Conservation (phyloP, 148 eudicot species). For the Cornus florida region DNA sequence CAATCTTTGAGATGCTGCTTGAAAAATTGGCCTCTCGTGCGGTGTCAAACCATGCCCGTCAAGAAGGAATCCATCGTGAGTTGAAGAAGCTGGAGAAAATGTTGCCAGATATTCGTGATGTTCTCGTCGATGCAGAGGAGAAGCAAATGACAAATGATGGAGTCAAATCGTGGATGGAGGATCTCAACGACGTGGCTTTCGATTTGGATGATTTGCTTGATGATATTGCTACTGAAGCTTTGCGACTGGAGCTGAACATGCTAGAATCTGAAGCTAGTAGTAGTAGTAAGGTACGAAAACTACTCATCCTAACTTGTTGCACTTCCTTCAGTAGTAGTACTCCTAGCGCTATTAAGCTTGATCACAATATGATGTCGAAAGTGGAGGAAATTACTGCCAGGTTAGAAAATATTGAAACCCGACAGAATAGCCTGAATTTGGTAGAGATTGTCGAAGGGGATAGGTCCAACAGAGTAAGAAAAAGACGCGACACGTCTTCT, state of each 20-base stretch:
- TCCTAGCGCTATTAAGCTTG: background rate
- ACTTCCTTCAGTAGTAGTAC: too few species aligned
- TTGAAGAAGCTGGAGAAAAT: conserved; percentile 16
- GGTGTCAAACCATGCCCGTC: background rate
- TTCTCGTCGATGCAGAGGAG: conserved; percentile 12
- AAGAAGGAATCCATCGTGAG: background rate
- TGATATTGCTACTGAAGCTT: conserved; percentile 12
- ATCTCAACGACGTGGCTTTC: too few species aligned
- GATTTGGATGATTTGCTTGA: too few species aligned
- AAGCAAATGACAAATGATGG: too few species aligned
- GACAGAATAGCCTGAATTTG: conserved; percentile 1
- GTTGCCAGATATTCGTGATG: background rate
- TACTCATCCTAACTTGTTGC: background rate
- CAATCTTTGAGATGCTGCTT: conserved; percentile 6
- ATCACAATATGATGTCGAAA: conserved; percentile 5
- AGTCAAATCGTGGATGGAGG: too few species aligned
- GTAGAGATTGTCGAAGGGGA: background rate
- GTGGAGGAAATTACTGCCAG: background rate
- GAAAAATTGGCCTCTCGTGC: conserved; percentile 10
- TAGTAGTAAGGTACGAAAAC: background rate
- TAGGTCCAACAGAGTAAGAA: background rate
- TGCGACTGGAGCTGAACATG: background rate
- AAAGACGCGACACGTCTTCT: background rate
- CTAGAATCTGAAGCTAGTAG: background rate
- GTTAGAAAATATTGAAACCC: conserved; percentile 12